Conservation (phyloP, 2,329 filamentous ascomycete species). For the Pestalotiopsis sp. region DNA sequence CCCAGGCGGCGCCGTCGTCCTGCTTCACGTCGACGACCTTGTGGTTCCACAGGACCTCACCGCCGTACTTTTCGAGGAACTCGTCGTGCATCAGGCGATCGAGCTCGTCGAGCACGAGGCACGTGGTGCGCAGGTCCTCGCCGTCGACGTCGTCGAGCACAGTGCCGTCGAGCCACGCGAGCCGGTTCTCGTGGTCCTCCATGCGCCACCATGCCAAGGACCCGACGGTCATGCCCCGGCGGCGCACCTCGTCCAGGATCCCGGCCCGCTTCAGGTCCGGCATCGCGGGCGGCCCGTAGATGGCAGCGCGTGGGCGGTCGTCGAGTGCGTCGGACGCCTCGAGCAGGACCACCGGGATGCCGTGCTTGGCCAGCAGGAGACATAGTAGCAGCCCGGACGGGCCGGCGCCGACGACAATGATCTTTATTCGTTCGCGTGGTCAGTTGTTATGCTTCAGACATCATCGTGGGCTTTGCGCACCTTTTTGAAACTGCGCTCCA, state of each 20-base stretch:
- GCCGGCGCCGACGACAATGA: conserved; percentile 52
- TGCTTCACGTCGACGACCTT: conserved; percentile 50
- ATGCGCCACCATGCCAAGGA: conserved; percentile 43
- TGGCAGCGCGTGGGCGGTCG: conserved; percentile 62
- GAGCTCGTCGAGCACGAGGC: conserved; percentile 44
- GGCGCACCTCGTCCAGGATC: conserved; percentile 46
- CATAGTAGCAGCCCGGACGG: conserved; percentile 52
- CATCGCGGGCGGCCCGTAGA: conserved; percentile 62
- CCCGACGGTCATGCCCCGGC: conserved; percentile 39
- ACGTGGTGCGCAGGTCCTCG: conserved; percentile 42
- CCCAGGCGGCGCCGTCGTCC: conserved; percentile 46
- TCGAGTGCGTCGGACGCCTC: conserved; percentile 59
- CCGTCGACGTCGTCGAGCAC: conserved; percentile 39
- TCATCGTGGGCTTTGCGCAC: conserved; percentile 14
- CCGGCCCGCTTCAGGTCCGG: conserved; percentile 62
- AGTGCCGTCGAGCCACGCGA: conserved; percentile 39
- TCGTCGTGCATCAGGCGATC: conserved; percentile 46
- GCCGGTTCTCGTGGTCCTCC: conserved; percentile 32
- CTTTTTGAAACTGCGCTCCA: conserved; percentile 32
- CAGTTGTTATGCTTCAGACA: neutral
- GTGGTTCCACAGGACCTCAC: conserved; percentile 47
- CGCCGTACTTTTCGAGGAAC: conserved; percentile 36
- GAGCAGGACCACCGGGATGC: conserved; percentile 55
- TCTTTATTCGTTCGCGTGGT: conserved; percentile 25
- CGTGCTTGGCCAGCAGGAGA: conserved; percentile 54